Evolutionary conservation across 495 filamentous ascomycete genomes (phyloP).

Genomic region (Xylaria acuta): DNA sequence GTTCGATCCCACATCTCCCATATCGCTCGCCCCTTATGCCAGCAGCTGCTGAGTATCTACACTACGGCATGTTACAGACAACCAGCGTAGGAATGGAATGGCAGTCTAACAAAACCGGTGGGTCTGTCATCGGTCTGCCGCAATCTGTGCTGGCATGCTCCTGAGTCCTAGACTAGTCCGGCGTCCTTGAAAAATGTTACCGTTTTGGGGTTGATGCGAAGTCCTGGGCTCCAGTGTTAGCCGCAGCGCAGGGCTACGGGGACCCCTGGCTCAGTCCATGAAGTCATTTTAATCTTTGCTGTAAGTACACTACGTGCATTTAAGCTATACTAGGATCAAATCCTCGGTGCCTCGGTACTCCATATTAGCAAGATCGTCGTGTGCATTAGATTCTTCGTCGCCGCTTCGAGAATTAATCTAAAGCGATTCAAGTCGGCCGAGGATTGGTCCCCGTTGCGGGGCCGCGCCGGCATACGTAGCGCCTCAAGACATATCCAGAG

Average conservation of each 20-base stretch:
- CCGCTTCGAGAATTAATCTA: constrained; percentile 1
- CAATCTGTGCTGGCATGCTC: neutral
- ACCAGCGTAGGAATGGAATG: neutral
- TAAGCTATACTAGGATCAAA: neutral
- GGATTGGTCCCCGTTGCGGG: constrained; percentile 1
- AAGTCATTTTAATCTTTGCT: neutral
- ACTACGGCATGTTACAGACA: neutral
- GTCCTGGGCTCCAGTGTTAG: constrained; percentile 14
- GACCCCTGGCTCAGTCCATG: neutral
- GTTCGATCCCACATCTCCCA: neutral
- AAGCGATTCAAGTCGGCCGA: too few relatives aligned
- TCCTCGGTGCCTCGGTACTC: constrained; percentile 4
- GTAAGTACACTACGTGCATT: neutral
- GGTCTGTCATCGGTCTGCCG: constrained; percentile 1
- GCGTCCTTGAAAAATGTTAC: constrained; percentile 17
- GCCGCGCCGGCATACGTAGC: neutral
- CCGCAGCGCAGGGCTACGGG: constrained; percentile 10
- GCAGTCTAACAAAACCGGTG: neutral
- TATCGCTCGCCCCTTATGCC: neutral
- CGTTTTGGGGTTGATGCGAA: constrained; percentile 14
- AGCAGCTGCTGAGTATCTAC: neutral
- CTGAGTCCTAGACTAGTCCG: neutral
- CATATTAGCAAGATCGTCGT: neutral
- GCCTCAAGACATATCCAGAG: neutral
- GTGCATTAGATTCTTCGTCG: neutral